Evolutionary conservation across 495 filamentous ascomycete species (phyloP).

Genomic region (Aspergillus nidulans): DNA sequence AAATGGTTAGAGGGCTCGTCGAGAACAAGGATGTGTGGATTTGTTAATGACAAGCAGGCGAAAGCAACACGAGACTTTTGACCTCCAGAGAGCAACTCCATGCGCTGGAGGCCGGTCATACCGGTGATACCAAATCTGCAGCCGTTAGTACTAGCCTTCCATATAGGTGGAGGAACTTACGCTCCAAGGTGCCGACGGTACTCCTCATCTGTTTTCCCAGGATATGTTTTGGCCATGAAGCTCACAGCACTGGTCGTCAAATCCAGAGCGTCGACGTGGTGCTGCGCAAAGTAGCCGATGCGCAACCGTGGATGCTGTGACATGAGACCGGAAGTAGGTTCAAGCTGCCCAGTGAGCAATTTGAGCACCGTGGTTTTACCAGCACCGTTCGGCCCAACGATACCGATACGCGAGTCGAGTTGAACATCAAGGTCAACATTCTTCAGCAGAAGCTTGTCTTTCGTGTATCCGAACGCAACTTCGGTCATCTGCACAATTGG

Average conservation of each 20-base stretch:
- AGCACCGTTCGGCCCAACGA: slow-evolving; percentile 96
- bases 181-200: slow-evolving; percentile 94
- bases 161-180: slow-evolving; percentile 24
- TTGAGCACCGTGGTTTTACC: slow-evolving; percentile 97
- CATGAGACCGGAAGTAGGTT: slow-evolving; percentile 74
- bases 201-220: slow-evolving; percentile 90
- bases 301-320: slow-evolving; percentile 82
- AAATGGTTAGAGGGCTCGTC: slow-evolving; percentile 98
- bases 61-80: slow-evolving; percentile 99
- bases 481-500: slow-evolving; percentile 96
- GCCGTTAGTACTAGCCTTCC: background rate
- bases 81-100: slow-evolving; percentile 90
- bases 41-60: slow-evolving; percentile 83
- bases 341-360: slow-evolving; percentile 81
- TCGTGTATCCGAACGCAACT: slow-evolving; percentile 85
- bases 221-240: slow-evolving; percentile 92
- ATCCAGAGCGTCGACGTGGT: slow-evolving; percentile 96
- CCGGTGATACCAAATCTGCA: slow-evolving; percentile 88
- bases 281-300: slow-evolving; percentile 96
- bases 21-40: slow-evolving; percentile 95
- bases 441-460: slow-evolving; percentile 72
- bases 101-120: slow-evolving; percentile 93
- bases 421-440: slow-evolving; percentile 95
- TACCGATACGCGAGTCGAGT: slow-evolving; percentile 95
- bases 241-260: slow-evolving; percentile 80